phyloP scores from a whole-genome alignment of 805 yeast genomes.

The Cyberlindnera samutprakarnensis region DNA sequence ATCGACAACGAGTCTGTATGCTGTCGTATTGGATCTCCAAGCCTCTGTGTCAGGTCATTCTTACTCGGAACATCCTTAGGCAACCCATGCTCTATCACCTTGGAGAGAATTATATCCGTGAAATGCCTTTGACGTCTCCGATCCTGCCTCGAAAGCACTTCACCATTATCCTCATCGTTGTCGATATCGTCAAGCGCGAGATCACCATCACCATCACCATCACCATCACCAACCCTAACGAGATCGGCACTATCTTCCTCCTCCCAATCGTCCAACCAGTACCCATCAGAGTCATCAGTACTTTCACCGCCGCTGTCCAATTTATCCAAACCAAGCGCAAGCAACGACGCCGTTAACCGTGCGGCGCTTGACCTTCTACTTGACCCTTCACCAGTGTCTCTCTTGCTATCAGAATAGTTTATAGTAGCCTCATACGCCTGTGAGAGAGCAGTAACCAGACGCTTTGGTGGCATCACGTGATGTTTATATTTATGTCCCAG shows the following conservation, averaged over 20 bases:
- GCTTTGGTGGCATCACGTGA: slow-evolving; percentile 3
- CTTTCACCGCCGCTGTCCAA: slow-evolving; percentile 2
- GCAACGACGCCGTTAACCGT: slow-evolving; percentile 36
- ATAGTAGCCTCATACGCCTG: slow-evolving; percentile 9
- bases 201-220: slow-evolving; percentile 5
- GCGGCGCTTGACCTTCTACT: slow-evolving; percentile 28
- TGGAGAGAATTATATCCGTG: slow-evolving; percentile 50
- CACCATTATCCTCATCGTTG: too few species aligned
- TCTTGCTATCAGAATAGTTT: too few species aligned
- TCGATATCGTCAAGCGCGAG: background rate
- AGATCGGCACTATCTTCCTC: too few species aligned
- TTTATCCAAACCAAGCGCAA: slow-evolving; percentile 20
- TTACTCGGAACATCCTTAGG: slow-evolving; percentile 43
- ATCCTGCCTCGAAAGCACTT: too few species aligned
- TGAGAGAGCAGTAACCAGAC: slow-evolving; percentile 6
- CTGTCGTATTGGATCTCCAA: slow-evolving; percentile 37
- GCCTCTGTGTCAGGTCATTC: slow-evolving; percentile 32
- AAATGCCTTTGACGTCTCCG: slow-evolving; percentile 34
- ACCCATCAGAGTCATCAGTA: slow-evolving; percentile 13
- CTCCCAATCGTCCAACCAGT: slow-evolving; percentile 11
- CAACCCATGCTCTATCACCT: slow-evolving; percentile 40
- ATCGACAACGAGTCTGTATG: slow-evolving; percentile 51
- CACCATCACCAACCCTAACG: slow-evolving; percentile 3
- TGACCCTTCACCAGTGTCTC: too few species aligned
- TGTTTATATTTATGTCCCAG: too few species aligned